Evolutionary conservation across 1,139 yeast genomes (phyloP), one percentile per base, ranked within the genome.

Genomic region (Saccharomyces hybrid): DNA sequence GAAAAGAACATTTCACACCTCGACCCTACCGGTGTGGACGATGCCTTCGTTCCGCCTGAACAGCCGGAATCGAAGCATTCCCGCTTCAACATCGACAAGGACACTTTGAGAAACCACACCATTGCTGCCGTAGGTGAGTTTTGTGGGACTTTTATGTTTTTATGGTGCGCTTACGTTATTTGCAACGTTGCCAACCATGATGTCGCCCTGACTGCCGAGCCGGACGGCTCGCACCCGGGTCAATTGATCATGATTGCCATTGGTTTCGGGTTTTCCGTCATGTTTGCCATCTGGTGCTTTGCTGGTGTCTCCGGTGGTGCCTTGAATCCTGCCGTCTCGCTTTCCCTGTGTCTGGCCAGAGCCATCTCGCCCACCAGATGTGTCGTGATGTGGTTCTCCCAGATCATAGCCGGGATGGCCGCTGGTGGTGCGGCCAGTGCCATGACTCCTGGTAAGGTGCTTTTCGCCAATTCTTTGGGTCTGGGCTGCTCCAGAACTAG

Each of bases 381-480:
- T 62, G 72, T 75, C 47, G 68, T 85, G 53, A 81, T 86, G 82
- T 71, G 80, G 71, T 54, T 82, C 56, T 67, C 90, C 50, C 96
- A 88, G 74, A 70, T 88, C 66, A 72, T 88, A 69, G 96, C 86
- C 54, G 96, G 95, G 72, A 86, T 88, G 84, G 88, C 89, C 62
- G 96, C 96, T 58, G 95, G 95, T 56, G 96, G 88, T 70, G 90
- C 89, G 49, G 95, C 90, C 52, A 75, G 81, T 61, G 95, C 89
- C 52, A 79, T 88, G 84, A 84, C 93, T 42, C 96, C 96, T 47
- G 96, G 96, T 58, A 77, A 78, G 48, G 75, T 88, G 66, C 77
- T 81, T 21, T 88, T 87, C 64, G 79, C 88, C 62, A 88, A 88
- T 66, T 77, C 78, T 53, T 75, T 87, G 58, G 89, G 91, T 58